These are phyloP conservation scores for Metschnikowia koreensis DNA, from an alignment of 805 yeast genomes.

Conservation along the genomic window DNA sequence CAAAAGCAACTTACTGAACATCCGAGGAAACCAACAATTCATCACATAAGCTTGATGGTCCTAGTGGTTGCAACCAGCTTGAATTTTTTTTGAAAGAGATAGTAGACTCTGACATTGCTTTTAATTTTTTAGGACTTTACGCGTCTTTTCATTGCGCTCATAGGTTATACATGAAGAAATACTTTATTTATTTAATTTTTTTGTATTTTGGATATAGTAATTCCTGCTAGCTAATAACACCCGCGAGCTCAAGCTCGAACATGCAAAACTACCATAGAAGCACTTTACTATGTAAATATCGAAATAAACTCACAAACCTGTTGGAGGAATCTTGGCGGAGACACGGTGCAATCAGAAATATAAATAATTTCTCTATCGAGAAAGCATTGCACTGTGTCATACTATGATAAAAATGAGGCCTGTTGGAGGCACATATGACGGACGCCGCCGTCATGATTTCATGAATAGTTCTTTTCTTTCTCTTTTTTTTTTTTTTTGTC, in stretches of 20 bases:
- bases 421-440: slow-evolving; percentile 13
- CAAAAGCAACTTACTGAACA: too few species aligned
- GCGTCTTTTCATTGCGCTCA: too few species aligned
- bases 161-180: too few species aligned
- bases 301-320: slow-evolving; percentile 15
- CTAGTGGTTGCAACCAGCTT: too few species aligned
- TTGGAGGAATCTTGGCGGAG: slow-evolving; percentile 10
- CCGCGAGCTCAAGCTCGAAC: neutral
- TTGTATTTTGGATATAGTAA: neutral
- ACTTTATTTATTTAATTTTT: too few species aligned
- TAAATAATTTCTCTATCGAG: too few species aligned
- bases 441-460: neutral
- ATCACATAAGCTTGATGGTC: too few species aligned
- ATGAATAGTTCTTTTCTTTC: neutral
- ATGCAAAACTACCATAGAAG: neutral
- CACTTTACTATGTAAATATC: neutral
- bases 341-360: neutral
- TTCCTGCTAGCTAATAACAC: neutral
- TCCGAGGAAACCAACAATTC: too few species aligned
- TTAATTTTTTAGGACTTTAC: too few species aligned
- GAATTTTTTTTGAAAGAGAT: too few species aligned
- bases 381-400: neutral
- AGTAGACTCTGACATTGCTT: too few species aligned
- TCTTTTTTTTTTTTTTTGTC: neutral
- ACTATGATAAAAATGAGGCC: slow-evolving; percentile 2